These are phyloP conservation scores for Phytophthora gonapodyides DNA, from an alignment of 352 stramenopile species.

Conservation along the genomic window DNA sequence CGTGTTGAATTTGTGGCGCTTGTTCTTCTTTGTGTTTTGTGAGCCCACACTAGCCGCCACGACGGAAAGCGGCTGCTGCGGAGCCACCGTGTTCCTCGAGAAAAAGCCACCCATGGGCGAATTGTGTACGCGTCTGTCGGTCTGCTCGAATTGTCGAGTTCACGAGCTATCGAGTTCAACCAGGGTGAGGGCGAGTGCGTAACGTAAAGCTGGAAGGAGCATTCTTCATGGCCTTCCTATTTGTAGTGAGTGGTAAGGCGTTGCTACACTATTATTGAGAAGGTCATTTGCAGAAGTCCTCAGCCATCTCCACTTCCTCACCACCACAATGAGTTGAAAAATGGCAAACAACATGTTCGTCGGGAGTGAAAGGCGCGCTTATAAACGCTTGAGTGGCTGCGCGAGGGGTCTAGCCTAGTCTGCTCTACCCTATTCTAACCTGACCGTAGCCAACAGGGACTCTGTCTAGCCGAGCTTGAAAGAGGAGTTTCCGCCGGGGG, in stretches of 20 bases:
- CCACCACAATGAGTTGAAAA: too few relatives aligned
- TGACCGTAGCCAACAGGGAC: not conserved
- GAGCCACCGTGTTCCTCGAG: slow-evolving; percentile 54
- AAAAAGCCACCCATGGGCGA: slow-evolving; percentile 46
- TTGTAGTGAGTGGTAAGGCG: not conserved
- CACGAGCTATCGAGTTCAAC: not conserved
- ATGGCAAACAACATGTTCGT: too few relatives aligned
- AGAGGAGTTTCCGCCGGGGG: slow-evolving; percentile 40
- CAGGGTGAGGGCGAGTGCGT: too few relatives aligned
- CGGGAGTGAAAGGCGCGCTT: slow-evolving; percentile 3
- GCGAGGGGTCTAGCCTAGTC: not conserved
- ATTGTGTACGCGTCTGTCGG: not conserved
- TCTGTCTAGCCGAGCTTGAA: slow-evolving; percentile 54
- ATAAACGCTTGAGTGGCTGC: not conserved
- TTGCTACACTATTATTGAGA: too few relatives aligned
- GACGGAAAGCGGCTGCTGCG: slow-evolving; percentile 36
- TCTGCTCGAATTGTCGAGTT: slow-evolving; percentile 1
- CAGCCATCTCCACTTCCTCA: too few relatives aligned
- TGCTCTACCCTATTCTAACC: slow-evolving; percentile 8
- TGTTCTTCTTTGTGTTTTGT: slow-evolving; percentile 31
- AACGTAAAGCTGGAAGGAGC: slow-evolving; percentile 1
- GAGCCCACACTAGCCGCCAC: slow-evolving; percentile 25
- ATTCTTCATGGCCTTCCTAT: slow-evolving; percentile 4
- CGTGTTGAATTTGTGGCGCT: slow-evolving; percentile 45
- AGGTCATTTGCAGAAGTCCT: too few relatives aligned